Evolutionary conservation across 2,329 filamentous ascomycete species (phyloP), one percentile per base, ranked within the genome.

Genomic region (Metarhizium album): DNA sequence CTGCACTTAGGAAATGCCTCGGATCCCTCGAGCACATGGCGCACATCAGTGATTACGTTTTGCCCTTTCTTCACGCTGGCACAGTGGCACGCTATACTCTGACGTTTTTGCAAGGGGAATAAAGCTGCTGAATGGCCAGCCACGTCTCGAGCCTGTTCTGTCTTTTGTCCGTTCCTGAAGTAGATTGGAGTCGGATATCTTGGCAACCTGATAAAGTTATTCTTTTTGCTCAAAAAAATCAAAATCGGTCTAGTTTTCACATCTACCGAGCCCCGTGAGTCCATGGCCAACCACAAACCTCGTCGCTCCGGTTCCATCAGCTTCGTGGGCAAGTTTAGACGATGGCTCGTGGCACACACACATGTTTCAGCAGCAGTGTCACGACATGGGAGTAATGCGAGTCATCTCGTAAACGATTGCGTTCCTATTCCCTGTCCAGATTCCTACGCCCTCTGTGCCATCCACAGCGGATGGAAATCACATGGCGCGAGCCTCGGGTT

Each of bases 1-100:
- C 59, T 58, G 23, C 60, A 58, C 22, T 69, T 70, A 58, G 57
- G 60, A 46, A 59, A 59, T 48, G 68, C 61, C 54, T 63, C 61
- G 42, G 56, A 58, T 43, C 42, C 60, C 49, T 59, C 59, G 52
- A 9, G n/a, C 11, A 20, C 37, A 11, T 20, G 2, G 16, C 20
- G 16, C 3, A n/a, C 6, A 40, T 6, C 27, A 16, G 11, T n/a
- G 7, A 18, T 40, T 1, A 18, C 8, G n/a, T 40, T 8, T 16
- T 40, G 9, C 4, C 5, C 8, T 9, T 40, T 40, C 37, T 40
- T 40, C 37, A 4, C 16, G 33, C 14, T 13, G 11, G 4, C 33
- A 2, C 16, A 35, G 33, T 35, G 14, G 8, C 16, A 3, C 37
- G n/a, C 18, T 20, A 16, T 20, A 7, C n/a, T 40, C 37, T 4